Evolutionary conservation across 495 filamentous ascomycete species (phyloP), one percentile per base, ranked within the genome.

Genomic region (Penicilliopsis zonata): DNA sequence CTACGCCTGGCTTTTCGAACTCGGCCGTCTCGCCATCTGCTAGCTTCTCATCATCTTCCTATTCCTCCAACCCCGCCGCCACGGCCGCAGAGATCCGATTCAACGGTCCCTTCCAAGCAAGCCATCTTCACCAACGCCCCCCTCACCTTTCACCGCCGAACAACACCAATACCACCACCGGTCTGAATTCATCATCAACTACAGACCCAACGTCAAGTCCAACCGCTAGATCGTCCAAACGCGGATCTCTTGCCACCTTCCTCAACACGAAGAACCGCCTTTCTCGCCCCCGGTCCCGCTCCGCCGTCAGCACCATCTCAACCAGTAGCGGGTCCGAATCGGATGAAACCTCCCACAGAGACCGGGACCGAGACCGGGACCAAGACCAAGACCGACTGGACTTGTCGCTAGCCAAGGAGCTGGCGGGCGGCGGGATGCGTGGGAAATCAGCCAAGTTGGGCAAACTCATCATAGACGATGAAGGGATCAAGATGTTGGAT

Each of bases 401-500:
- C 45, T 46, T 92, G 2, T 78, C 70, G 8, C 62, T 93, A 2
- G 86, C 83, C 0, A 68, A 71, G 37, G 86, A 94, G 53, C 65
- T 60, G 12, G 76, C 86, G 0, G 86, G 85, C 0, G 87, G 87
- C 13, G 86, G 85, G 0, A 78, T 82, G 45, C 67, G 75, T 27
- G 86, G 86, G 1, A 87, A 80, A 47, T 74, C 83, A 39, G 88
- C 82, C 0, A 95, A 96, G 56, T 62, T 98, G 46, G 88, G 88
- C 1, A 98, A 95, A 57, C 50, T 95, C 34, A 81, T 98, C 20
- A 71, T 96, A 15, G 78, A 87, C 41, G 78, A 88, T 40, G 88
- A 93, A 42, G 90, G 90, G 0, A 60, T 94, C 34, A 92, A 92
- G 57, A 95, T 98, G 90, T 47, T 94, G 43, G 90, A 98, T 66